A percentile compares a stretch with the other conserved stretches of the same genome.
Evolutionary conservation across 2,329 filamentous ascomycete species (phyloP).

Genomic region (Sporothrix phasma): DNA sequence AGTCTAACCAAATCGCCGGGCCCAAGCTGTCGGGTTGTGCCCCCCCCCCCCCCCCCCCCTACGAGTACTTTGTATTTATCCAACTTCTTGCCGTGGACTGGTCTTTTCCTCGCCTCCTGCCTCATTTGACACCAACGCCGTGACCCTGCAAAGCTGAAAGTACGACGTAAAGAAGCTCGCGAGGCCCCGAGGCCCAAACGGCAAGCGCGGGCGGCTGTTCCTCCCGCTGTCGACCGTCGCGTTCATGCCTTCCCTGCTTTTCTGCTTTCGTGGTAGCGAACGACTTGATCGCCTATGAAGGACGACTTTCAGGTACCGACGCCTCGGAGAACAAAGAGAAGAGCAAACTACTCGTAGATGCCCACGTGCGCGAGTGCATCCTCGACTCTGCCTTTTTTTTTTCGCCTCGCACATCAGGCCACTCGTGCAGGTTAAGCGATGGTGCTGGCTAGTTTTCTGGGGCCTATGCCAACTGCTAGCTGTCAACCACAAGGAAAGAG

Average conservation of each 20-base stretch:
- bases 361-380: background rate
- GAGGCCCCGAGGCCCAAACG: background rate
- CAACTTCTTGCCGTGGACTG: too few species aligned
- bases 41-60: background rate
- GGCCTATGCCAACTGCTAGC: background rate
- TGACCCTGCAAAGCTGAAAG: background rate
- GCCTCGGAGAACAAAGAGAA: background rate
- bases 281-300: background rate
- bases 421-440: background rate
- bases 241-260: background rate
- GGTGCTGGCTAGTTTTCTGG: background rate
- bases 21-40: background rate
- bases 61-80: too few species aligned
- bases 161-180: background rate
- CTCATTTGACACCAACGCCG: background rate
- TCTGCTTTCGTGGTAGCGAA: too few species aligned
- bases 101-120: background rate
- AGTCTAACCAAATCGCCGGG: constrained; percentile 1
- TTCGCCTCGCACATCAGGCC: background rate
- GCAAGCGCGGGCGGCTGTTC: background rate
- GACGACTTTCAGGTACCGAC: too few species aligned
- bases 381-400: background rate
- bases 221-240: too few species aligned
- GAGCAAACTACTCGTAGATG: background rate
- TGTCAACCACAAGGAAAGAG: background rate